A percentile compares a stretch with the other conserved stretches of the same genome.
Conservation (phyloP, 2,329 filamentous ascomycete species). For the Colletotrichum australisinense region DNA sequence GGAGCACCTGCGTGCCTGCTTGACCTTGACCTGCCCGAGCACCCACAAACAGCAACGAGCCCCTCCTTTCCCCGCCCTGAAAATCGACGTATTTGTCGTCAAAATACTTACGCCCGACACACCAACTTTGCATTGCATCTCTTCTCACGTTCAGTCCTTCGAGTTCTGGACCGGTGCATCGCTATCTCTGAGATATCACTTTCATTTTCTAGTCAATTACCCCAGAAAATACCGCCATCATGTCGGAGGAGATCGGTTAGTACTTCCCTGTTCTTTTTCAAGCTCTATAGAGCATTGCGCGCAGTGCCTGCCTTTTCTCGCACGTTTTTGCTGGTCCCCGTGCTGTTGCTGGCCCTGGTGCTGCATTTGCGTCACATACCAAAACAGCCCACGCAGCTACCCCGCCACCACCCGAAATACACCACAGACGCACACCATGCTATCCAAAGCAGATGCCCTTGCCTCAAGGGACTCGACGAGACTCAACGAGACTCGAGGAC, state of each 20-base stretch:
- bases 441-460: constrained; percentile 1
- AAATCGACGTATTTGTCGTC: constrained; percentile 38
- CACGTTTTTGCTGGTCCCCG: constrained; percentile 5
- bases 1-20: constrained; percentile 10
- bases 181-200: constrained; percentile 27
- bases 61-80: constrained; percentile 38
- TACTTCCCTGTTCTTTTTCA: constrained; percentile 24
- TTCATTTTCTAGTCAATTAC: constrained; percentile 22
- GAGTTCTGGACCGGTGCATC: constrained; percentile 34
- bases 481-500: constrained; percentile 11
- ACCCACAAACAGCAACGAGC: constrained; percentile 34
- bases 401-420: constrained; percentile 16
- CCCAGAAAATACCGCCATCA: constrained; percentile 45
- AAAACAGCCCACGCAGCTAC: constrained; percentile 37
- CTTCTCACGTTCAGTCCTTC: constrained; percentile 19
- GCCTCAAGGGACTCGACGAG: neutral
- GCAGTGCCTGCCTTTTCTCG: neutral
- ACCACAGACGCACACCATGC: constrained; percentile 1
- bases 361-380: constrained; percentile 37
- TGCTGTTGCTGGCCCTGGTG: constrained; percentile 40
- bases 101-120: constrained; percentile 32
- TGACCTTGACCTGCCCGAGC: constrained; percentile 34
- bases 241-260: constrained; percentile 60
- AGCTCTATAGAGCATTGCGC: constrained; percentile 2
- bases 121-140: constrained; percentile 35